Evolutionary conservation across 257 asterid genomes (phyloP), one percentile per base, ranked within the genome.

Genomic region (Penstemon newberryi): DNA sequence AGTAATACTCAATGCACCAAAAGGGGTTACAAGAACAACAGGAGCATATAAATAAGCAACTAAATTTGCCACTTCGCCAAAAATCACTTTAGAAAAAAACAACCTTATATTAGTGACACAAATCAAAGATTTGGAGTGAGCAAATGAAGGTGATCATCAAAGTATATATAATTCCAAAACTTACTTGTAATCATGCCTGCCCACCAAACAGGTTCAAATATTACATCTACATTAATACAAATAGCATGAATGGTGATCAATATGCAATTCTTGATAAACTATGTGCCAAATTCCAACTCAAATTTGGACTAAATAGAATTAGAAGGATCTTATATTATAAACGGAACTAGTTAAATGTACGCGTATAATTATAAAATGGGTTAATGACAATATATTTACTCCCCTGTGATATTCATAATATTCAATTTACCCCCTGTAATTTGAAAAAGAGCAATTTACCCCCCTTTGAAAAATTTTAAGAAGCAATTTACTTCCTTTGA

Each of bases 181-280:
- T 81, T 70, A 91, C 97, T 91, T 19, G 89, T 84, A 65, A 82
- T 81, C 98, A 91, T 87, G 80, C 98, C 98, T 2, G 87, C 86
- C 98, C 98, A 91, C 96, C 98, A 91, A 70, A 91, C 93, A 44
- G 98, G 98, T 72, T 91, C 89, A 38, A 80, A 77, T 53, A 91
- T 95, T 74, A 60, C 83, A 59, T 96, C 97, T 91, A 81, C 66
- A 80, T 25, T 25, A 25, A 67, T 61, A 47, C 36, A 47, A 53
- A 69, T 47, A 55, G 58, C 72, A 61, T 10, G 12, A 53, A 33
- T 15, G 12, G 55, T 64, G 38, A 56, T 15, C 2, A 25, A 25
- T 25, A 25, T 25, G 33, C 33, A 25, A 25, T 25, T 25, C 33
- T 25, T 25, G 33, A 25, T 25, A 25, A 25, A 25, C 33, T 25